Evolutionary conservation across 2,329 filamentous ascomycete genomes (phyloP), one percentile per base, ranked within the genome.

Genomic region (Trichoderma sp.): DNA sequence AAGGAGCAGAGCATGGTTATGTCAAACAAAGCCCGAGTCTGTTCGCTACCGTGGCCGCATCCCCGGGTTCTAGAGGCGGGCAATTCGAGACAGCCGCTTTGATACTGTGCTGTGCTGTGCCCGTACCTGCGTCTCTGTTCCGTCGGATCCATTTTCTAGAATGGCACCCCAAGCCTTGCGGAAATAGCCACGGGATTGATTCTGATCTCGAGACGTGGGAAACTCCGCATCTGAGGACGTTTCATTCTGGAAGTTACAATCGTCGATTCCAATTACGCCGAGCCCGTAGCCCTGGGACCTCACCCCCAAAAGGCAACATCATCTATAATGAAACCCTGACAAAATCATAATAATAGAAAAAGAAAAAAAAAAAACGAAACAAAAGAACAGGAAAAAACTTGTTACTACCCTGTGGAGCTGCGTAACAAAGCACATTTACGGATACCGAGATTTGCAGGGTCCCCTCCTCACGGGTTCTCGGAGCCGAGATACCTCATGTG

Each of bases 381-480:
- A n/a, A n/a, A 42, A n/a, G 39, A 42, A n/a, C 15, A 42, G 7
- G 17, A 45, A 45, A 19, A 45, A 17, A 9, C n/a, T 19, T 10
- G 17, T 34, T 54, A 17, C 22, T 34, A 39, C 48, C 22, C 9
- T 39, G 60, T 37, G 60, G 60, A 64, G 60, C 34, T 64, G 48
- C 35, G 13, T 39, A 34, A 53, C 60, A 64, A 53, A 19, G 19
- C 9, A 48, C 19, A 22, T 53, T 22, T 53, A 64, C 34, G 60
- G 60, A 64, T 56, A 64, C 61, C 61, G 50, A 64, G 50, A 56
- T 42, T 64, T 64, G 50, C 35, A 39, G 45, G 48, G 25, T 17
- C 27, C 25, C 42, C 42, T 61, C 58, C 52, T 39, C 35, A 35
- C 45, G 45, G 45, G 35, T 5, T 27, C 61, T 25, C 27, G 25